These are phyloP conservation scores for Gymnopilus dilepis DNA, from an alignment of 768 basidiomycete genomes.

Conservation along the genomic window DNA sequence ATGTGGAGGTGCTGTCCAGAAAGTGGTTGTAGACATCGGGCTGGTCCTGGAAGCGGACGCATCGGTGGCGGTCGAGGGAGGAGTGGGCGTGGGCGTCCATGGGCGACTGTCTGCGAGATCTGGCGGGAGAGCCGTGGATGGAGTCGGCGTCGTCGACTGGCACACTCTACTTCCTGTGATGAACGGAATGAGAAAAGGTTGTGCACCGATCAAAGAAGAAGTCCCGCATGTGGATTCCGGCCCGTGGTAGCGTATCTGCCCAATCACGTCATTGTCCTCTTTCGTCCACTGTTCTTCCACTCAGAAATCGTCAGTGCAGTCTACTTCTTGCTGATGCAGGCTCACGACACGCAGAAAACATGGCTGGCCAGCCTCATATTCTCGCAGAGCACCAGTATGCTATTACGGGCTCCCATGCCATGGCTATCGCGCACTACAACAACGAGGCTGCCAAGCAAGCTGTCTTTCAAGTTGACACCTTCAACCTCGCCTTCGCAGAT, in stretches of 20 bases:
- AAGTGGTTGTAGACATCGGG: slow-evolving; percentile 97
- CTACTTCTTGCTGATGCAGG: too few species aligned
- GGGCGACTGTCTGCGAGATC: slow-evolving; percentile 29
- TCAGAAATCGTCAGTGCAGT: too few species aligned
- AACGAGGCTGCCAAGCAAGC: too few species aligned
- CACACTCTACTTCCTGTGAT: background rate
- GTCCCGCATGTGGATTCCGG: background rate
- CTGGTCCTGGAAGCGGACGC: slow-evolving; percentile 88
- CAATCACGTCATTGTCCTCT: too few species aligned
- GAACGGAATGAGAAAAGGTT: slow-evolving; percentile 4
- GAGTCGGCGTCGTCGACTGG: background rate
- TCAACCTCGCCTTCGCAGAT: too few species aligned
- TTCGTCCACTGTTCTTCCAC: too few species aligned
- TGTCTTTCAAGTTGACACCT: too few species aligned
- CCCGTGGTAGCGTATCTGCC: background rate
- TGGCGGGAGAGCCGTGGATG: background rate
- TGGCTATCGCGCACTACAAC: too few species aligned
- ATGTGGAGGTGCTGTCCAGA: slow-evolving; percentile 93
- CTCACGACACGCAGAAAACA: too few species aligned
- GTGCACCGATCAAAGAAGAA: slow-evolving; percentile 4
- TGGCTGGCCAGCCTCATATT: too few species aligned
- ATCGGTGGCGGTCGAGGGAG: slow-evolving; percentile 71
- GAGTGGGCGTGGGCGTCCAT: slow-evolving; percentile 35
- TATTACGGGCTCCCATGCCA: too few species aligned
- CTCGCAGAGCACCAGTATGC: too few species aligned